Evolutionary conservation across 768 basidiomycete species (phyloP), one percentile per base, ranked within the genome.

Genomic region (Strobilomyces echinocephalus): DNA sequence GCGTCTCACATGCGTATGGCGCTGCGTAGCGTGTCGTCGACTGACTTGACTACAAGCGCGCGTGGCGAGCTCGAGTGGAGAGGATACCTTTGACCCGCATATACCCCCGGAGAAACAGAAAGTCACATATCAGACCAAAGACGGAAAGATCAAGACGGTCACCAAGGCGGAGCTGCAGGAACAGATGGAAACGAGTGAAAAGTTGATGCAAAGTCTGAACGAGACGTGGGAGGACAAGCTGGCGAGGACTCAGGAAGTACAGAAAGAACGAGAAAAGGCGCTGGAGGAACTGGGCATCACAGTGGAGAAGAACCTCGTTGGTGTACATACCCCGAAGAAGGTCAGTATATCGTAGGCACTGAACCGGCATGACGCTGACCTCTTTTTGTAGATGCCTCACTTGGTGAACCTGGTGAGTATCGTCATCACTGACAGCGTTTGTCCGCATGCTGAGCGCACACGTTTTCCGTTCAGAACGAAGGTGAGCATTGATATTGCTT

Each of bases 161-260:
- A 91, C 93, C 28, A 98, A 99, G 73, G 92, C 95, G 8, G 97
- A 94, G 69, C 75, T 99, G 53, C 94, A 98, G 70, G 97, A 99
- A 59, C 95, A 97, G 72, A 85, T 98, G 76, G 91, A 95, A 74
- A 75, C 88, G 35, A 88, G 91, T 69, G 95, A 99, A 75, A 95
- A 94, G 73, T 73, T 97, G 50, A 94, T 97, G 91, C 81, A 94
- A 71, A 79, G 85, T 63, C 72, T 95, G 65, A 95, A 95, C 64
- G 88, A 95, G 74, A 97, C 92, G 7, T 97, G 94, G 95, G 94
- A 99, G 72, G 77, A 97, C 73, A 95, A 95, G 76, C 74, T 97
- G 78, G 73, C 75, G 63, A 81, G 91, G 67, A 97, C 95, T 18
- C 88, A 93, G 67, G 88, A 91, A 70, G 90, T 98, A 30, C 95